Base-by-base conservation (phyloP, 1,139 yeast genomes). In the Candida sp. region DNA sequence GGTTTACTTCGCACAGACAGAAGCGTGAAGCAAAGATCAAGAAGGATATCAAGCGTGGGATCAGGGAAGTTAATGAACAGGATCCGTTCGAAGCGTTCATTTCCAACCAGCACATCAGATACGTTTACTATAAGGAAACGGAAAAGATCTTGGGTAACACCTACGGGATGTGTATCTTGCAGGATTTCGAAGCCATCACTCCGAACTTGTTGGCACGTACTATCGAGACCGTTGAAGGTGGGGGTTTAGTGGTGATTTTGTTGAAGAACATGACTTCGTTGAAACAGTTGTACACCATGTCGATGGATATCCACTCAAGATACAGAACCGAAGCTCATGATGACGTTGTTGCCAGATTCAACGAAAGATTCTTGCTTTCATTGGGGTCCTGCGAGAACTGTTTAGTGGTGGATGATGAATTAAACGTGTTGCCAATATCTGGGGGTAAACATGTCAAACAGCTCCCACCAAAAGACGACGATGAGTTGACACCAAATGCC, bases 151-250 rank as follows among this genome's bases (percentile, higher is more conserved):
- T 94, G 63, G 99, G 99, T 78, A 93, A 94, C 71, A 94, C 99
- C 0, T 94, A 91, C 66, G 99, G 99, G 54, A 94, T 93, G 98
- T 90, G 97, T 73, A 89, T 94, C 53, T 78, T 94, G 59, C 99
- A 94, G 70, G 99, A 94, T 69, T 94, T 94, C 63, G 99, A 94
- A 71, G 99, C 96, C 4, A 73, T 94, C 54, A 94, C 99, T 7
- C 99, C 99, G 28, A 94, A 94, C 68, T 80, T 94, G 63, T 80
- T 94, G 61, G 99, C 99, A 2, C 84, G 98, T 69, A 94, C 99
- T 3, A 88, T 94, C 51, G 99, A 94, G 72, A 94, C 99, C 3
- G 99, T 94, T 37, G 98, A 94, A 75, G 99, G 99, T 63, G 99
- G 99, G 61, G 99, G 99, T 51, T 75, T 94, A 45, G 94, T 96